A percentile compares a stretch with the other conserved stretches of the same genome.
phyloP scores from a whole-genome alignment of 129 eudicot species.

The Arctium lappa region DNA sequence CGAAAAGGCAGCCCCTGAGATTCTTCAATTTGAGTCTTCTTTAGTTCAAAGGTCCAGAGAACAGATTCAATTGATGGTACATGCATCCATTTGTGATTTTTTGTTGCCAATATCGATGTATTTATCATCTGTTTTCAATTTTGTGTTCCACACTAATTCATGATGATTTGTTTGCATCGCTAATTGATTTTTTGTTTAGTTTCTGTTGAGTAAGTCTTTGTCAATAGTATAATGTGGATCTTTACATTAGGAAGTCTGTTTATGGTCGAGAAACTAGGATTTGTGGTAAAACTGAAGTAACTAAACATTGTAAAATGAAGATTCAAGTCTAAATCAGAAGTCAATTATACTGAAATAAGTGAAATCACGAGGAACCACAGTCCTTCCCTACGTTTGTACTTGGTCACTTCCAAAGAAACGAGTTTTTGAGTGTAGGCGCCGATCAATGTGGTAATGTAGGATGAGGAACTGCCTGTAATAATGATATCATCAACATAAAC shows the following conservation, averaged over 20 bases:
- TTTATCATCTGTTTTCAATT: background rate
- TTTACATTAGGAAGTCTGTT: background rate
- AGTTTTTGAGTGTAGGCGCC: no score
- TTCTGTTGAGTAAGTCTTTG: background rate
- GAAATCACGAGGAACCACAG: background rate
- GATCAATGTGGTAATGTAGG: no score
- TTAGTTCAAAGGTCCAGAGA: conserved; percentile 64
- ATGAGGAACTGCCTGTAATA: no score
- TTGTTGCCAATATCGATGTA: background rate
- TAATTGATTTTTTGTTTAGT: background rate
- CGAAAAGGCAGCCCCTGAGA: conserved; percentile 79
- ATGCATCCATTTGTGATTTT: background rate
- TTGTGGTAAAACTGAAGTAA: background rate
- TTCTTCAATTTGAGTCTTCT: conserved; percentile 42
- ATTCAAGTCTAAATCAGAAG: background rate
- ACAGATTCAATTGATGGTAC: conserved; percentile 64
- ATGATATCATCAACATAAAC: no score
- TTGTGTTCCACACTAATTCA: background rate
- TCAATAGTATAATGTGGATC: background rate
- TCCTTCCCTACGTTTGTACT: background rate
- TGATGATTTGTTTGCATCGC: background rate
- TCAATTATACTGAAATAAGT: background rate
- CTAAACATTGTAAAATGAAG: background rate
- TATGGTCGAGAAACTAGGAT: background rate
- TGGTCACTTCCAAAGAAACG: no score